Percentiles rank a stretch among this genome's conserved stretches.
Conservation (phyloP, 1,139 yeast species). For the Geotrichum fermentans region DNA sequence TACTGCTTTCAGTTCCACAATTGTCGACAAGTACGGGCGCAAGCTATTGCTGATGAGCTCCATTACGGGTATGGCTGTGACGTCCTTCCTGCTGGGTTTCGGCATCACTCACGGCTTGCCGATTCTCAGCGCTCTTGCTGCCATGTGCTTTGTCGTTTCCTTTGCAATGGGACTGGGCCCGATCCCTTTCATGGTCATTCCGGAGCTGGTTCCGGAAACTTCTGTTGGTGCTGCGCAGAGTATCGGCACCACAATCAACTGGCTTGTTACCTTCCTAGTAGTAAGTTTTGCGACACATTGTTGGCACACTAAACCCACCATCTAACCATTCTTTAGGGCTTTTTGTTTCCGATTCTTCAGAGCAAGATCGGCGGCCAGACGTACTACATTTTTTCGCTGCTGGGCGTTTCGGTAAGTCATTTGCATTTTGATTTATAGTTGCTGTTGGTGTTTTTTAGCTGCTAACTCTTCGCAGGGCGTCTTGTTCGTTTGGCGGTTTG, state of each 20-base stretch:
- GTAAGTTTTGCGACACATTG: conserved; percentile 1
- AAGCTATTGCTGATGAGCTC: conserved; percentile 65
- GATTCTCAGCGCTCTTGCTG: conserved; percentile 55
- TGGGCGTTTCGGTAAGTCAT: conserved; percentile 10
- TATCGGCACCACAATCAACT: conserved; percentile 84
- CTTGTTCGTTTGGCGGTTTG: conserved; percentile 43
- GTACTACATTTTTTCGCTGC: conserved; percentile 64
- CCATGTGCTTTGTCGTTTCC: conserved; percentile 68
- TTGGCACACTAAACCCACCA: neutral
- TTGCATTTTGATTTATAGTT: neutral
- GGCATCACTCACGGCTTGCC: conserved; percentile 56
- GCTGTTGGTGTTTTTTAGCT: conserved; percentile 46
- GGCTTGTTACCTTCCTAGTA: conserved; percentile 74
- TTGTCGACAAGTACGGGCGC: conserved; percentile 73
- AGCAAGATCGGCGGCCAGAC: conserved; percentile 67
- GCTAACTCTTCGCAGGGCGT: no score
- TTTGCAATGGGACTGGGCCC: conserved; percentile 95
- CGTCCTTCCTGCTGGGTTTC: conserved; percentile 58
- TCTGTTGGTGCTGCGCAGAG: conserved; percentile 88
- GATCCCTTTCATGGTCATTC: conserved; percentile 82
- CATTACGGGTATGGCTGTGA: conserved; percentile 62
- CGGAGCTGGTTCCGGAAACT: conserved; percentile 76
- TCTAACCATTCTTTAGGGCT: conserved; percentile 48
- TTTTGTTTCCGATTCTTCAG: conserved; percentile 69
- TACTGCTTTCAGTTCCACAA: conserved; percentile 65